Conservation (phyloP, 2,329 filamentous ascomycete species). For the Fusarium vanettenii region DNA sequence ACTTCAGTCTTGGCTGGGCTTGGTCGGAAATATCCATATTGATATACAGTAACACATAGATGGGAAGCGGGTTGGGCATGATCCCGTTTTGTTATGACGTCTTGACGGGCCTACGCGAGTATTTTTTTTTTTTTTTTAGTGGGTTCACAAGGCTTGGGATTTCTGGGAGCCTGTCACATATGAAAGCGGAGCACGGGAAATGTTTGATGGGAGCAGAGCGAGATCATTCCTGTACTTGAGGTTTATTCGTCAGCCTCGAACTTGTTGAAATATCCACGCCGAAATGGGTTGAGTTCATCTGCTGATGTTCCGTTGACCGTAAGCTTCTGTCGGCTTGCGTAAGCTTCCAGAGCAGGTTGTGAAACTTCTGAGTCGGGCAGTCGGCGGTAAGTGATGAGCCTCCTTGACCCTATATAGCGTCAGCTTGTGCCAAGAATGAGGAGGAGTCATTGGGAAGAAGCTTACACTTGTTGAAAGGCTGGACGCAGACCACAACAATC, state of each 20-base stretch:
- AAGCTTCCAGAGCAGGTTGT: conserved; percentile 52
- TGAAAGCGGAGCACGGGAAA: conserved; percentile 36
- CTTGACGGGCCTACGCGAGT: conserved; percentile 27
- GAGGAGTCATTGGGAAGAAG: neutral
- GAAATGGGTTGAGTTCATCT: conserved; percentile 71
- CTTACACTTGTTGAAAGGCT: conserved; percentile 89
- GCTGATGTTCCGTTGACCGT: conserved; percentile 60
- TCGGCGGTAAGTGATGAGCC: conserved; percentile 87
- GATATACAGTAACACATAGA: conserved; percentile 39
- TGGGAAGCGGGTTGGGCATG: conserved; percentile 33
- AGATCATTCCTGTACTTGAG: conserved; percentile 34
- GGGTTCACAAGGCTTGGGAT: conserved; percentile 27
- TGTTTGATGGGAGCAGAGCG: conserved; percentile 37
- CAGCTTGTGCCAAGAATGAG: neutral
- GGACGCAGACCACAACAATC: conserved; percentile 80
- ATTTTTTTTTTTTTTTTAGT: conserved; percentile 8
- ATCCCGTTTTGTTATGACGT: conserved; percentile 32
- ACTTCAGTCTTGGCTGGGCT: conserved; percentile 13
- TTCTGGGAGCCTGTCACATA: conserved; percentile 32
- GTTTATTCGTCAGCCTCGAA: conserved; percentile 56
- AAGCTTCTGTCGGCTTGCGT: conserved; percentile 45
- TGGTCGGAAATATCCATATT: conserved; percentile 21
- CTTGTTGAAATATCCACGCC: conserved; percentile 67
- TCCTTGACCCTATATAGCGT: conserved; percentile 76
- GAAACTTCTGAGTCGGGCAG: conserved; percentile 70